Conservation (phyloP, 2,329 filamentous ascomycete genomes). For the Colletotrichum viniferum region DNA sequence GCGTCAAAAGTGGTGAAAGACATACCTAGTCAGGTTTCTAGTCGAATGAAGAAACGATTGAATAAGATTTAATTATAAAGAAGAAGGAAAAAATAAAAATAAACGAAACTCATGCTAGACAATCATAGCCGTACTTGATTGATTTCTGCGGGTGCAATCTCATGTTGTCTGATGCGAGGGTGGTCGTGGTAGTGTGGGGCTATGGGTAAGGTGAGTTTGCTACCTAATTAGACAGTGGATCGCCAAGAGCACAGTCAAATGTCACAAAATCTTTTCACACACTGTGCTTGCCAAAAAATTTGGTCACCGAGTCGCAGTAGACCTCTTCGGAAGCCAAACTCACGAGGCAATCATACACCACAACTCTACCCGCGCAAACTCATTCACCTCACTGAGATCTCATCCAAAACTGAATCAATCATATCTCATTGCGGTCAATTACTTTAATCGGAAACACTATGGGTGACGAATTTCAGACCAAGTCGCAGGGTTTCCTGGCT, state of each 20-base stretch:
- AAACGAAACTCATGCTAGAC: neutral
- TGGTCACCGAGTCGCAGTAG: neutral
- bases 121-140: neutral
- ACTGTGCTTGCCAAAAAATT: neutral
- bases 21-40: neutral
- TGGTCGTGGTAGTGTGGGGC: neutral
- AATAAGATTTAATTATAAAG: neutral
- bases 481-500: constrained; percentile 50
- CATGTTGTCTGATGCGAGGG: neutral
- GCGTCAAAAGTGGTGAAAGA: neutral
- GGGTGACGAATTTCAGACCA: constrained; percentile 43
- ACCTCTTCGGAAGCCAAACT: neutral
- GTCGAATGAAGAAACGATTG: neutral
- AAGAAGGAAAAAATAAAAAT: neutral
- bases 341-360: neutral
- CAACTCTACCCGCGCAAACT: neutral
- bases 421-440: neutral
- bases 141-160: neutral
- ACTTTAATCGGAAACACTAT: constrained; percentile 20
- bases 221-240: neutral
- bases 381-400: neutral
- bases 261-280: neutral
- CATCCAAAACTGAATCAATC: neutral
- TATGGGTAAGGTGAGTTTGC: neutral
- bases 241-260: neutral